These are phyloP conservation scores for Epicoccum nigrum DNA, from an alignment of 2,329 filamentous ascomycete species.

Conservation along the genomic window DNA sequence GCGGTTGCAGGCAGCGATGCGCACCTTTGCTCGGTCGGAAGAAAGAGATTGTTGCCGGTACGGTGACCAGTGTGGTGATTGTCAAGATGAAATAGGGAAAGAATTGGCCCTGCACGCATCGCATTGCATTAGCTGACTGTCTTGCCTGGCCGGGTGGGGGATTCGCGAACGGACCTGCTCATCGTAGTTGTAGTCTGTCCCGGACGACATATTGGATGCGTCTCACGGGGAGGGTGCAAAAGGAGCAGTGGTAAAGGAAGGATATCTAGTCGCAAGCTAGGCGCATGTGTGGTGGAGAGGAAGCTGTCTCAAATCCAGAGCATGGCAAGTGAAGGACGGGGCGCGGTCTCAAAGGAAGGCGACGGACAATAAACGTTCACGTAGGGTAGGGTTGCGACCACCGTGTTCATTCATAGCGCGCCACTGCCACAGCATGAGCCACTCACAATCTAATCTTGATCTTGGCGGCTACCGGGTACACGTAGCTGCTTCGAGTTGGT, in stretches of 20 bases:
- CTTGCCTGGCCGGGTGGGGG: neutral
- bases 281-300: constrained; percentile 23
- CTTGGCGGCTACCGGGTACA: constrained; percentile 3
- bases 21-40: constrained; percentile 75
- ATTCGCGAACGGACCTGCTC: constrained; percentile 67
- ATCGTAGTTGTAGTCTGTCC: constrained; percentile 96
- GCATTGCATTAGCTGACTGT: no score
- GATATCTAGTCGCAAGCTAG: constrained; percentile 18
- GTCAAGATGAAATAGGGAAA: constrained; percentile 99
- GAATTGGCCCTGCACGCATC: constrained; percentile 77
- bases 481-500: neutral
- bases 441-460: constrained; percentile 12
- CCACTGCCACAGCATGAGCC: constrained; percentile 23
- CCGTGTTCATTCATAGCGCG: constrained; percentile 37
- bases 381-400: constrained; percentile 34
- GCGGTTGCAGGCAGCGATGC: constrained; percentile 23
- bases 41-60: constrained; percentile 88
- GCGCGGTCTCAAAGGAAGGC: constrained; percentile 37
- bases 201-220: constrained; percentile 41
- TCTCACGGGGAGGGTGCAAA: constrained; percentile 25
- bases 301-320: constrained; percentile 23
- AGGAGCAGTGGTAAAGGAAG: constrained; percentile 26
- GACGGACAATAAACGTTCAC: constrained; percentile 31
- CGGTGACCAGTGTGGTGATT: constrained; percentile 81
- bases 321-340: constrained; percentile 30